phyloP scores from a whole-genome alignment of 2,329 filamentous ascomycete genomes.

The Pseudogymnoascus sp. region DNA sequence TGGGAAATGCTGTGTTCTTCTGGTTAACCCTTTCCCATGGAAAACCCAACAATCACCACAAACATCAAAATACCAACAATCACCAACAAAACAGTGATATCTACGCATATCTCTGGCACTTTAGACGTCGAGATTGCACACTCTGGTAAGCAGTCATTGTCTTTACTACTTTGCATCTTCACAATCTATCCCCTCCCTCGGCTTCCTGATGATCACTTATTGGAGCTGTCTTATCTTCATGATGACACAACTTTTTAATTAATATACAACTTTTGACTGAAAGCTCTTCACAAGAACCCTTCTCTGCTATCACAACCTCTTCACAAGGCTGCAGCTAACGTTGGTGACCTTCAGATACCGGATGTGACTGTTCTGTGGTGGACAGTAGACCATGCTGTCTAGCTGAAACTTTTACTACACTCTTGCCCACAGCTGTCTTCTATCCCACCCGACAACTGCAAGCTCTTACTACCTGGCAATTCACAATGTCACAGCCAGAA shows the following conservation, averaged over 20 bases:
- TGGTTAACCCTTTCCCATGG: not conserved
- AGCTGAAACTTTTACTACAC: not conserved
- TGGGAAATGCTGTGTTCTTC: not conserved
- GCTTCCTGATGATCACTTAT: slow-evolving; percentile 23
- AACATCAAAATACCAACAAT: not conserved
- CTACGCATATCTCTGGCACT: not conserved
- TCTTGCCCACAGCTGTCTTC: not conserved
- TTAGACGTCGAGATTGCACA: not conserved
- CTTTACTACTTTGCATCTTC: not conserved
- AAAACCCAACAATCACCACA: not conserved
- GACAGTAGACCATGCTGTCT: slow-evolving; percentile 5
- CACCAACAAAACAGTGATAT: not conserved
- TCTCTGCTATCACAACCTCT: not conserved
- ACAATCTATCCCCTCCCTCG: not conserved
- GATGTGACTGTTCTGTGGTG: slow-evolving; percentile 6
- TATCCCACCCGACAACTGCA: not conserved
- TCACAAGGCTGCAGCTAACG: slow-evolving; percentile 9
- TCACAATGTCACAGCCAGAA: slow-evolving; percentile 12
- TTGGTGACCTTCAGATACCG: not conserved
- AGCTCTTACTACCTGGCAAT: not conserved
- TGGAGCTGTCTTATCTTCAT: slow-evolving; percentile 31
- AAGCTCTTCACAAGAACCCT: not conserved
- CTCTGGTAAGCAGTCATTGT: not conserved
- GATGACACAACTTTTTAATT: slow-evolving; percentile 24
- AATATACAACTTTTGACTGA: slow-evolving; percentile 22